Base-by-base conservation (phyloP, 371 early-diverging fungal species). In the Mortierella sp. region DNA sequence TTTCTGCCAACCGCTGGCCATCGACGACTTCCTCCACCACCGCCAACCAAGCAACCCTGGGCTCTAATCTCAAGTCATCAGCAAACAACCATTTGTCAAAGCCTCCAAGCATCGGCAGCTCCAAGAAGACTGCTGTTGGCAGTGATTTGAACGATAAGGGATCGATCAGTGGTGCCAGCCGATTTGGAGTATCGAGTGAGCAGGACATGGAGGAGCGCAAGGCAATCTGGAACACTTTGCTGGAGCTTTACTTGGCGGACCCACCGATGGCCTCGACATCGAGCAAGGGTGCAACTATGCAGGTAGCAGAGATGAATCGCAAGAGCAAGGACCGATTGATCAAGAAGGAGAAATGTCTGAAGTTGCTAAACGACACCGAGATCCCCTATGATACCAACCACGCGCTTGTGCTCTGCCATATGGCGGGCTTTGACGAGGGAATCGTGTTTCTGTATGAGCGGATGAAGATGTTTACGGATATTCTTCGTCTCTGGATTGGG, bases 371-470 rank as follows among this genome's bases (percentile, higher is more conserved):
- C 70, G 88, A 91, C 80, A 63, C 88, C 58, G 84, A 92, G 76
- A 79, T 96, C 4, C 89, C 89, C 1, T 97, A 97, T 82, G 98
- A 99, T 89, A 91, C 94, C 70, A 97, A 98, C 80, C 97, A 98
- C 48, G 97, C 97, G 0, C 87, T 98, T 52, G 94, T 98, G 6
- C 91, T 99, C 7, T 98, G 98, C 82, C 94, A 97, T 54, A 86
- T 95, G 72, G 93, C 95, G 71, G 88, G 92, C 6, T 98, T 97
- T 88, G 93, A 94, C 74, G 94, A 94, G 8, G 99, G 98, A 0
- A 93, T 95, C 26, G 93, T 98, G 28, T 96, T 93, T 79, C 87
- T 99, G 34, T 96, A 96, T 78, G 96, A 97, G 89, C 95, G 93
- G 54, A 93, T 95, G 79, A 91, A 89, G 28, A 93, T 96, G 96